Evolutionary conservation across 805 yeast species (phyloP), one percentile per base, ranked within the genome.

Genomic region (Candida vartiovaarae): DNA sequence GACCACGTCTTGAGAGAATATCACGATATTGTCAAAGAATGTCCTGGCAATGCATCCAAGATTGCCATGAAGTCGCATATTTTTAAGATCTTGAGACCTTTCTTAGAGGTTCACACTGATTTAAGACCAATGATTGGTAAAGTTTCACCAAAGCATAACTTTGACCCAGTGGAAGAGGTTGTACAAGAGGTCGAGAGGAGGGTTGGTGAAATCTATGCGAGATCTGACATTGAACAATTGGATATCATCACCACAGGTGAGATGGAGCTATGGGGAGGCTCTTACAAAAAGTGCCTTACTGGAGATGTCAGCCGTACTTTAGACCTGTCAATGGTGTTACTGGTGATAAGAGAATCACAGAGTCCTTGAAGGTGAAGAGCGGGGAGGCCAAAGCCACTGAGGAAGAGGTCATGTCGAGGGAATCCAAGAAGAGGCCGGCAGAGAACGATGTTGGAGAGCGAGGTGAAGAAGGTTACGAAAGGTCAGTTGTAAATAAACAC

Each of bases 281-380:
- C 71, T 10, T 91, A 93, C 61, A 79, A 80, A 60, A 75, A 72
- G 78, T 91, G 11, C 98, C 99, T 2, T 89, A 84, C 61, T 91
- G 98, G 98, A 75, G 98, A 56, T 81, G 95, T 51, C 99, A 91
- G 65, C 99, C 99, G 2, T 84, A 86, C 60, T 91, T 91, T 71
- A 74, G 99, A 54, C 80, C 82, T 3, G 96, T 91, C 1, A 76
- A 87, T 60, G 98, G 98, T 24, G 79, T 76, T 3, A 69, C 73
- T 27, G 78, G 75, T 25, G 77, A 74, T 46, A 61, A 63, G 47
- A 55, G 73, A 45, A 56, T 64, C 6, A 56, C 54, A 3, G 64
- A 61, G 33, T 50, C 61, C 33, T 40, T 59, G 34, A 43, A 55
- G 47, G 31, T 47, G 40, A 38, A 57, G 47, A 48, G 20, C 20